A percentile compares a stretch with the other conserved stretches of the same genome.
phyloP scores from a whole-genome alignment of 176 grass and related monocot genomes.

The Luzula sylvatica region DNA sequence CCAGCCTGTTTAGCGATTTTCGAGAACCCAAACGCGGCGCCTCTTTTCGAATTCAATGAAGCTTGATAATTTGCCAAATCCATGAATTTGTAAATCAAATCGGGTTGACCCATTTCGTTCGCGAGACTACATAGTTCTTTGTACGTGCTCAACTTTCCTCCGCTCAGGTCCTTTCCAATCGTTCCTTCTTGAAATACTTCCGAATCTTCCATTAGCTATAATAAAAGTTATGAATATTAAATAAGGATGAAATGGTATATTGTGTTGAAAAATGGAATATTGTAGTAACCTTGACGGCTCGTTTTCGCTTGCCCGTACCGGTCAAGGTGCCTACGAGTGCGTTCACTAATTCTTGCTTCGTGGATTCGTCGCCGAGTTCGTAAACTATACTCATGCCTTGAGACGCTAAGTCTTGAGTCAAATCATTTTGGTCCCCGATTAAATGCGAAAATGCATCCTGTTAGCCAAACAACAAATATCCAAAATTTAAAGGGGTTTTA shows the following conservation, averaged over 20 bases:
- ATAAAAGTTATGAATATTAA: not conserved
- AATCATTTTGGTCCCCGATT: constrained; percentile 91
- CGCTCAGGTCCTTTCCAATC: constrained; percentile 67
- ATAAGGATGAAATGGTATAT: not conserved
- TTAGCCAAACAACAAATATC: not conserved
- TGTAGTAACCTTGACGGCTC: constrained; percentile 59
- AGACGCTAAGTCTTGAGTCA: constrained; percentile 96
- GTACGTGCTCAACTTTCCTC: constrained; percentile 89
- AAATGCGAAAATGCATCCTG: constrained; percentile 93
- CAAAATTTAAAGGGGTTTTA: not conserved
- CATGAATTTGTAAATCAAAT: constrained; percentile 99
- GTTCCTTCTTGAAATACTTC: constrained; percentile 96
- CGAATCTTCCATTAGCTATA: constrained; percentile 85
- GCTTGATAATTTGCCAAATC: constrained; percentile 95
- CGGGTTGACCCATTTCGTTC: constrained; percentile 95
- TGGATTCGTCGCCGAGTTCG: constrained; percentile 88
- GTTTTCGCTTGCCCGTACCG: constrained; percentile 84
- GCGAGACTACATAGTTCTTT: constrained; percentile 91
- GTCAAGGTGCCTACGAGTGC: constrained; percentile 85
- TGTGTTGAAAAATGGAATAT: constrained; percentile 2
- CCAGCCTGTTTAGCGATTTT: constrained; percentile 99
- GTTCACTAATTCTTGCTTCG: constrained; percentile 79
- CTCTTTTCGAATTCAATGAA: constrained; percentile 94
- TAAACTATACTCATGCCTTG: constrained; percentile 99
- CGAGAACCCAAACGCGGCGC: constrained; percentile 96